These are phyloP conservation scores for Malassezia restricta DNA, from an alignment of 1,284 basidiomycete genomes.

Conservation along the genomic window DNA sequence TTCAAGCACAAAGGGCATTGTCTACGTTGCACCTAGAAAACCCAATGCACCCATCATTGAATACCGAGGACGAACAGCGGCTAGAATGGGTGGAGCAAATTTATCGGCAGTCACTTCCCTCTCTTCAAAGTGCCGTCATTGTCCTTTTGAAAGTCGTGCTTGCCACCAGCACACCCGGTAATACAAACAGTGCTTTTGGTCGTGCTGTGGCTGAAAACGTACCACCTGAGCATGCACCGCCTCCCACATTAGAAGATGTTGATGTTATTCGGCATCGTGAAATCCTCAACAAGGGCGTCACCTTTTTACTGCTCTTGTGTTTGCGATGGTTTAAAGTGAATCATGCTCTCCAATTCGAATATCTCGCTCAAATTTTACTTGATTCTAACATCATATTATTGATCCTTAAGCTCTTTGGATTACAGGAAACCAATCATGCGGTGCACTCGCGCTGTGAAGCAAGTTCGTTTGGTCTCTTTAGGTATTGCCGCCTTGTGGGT, in stretches of 20 bases:
- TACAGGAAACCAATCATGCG: slow-evolving; percentile 74
- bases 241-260: slow-evolving; percentile 79
- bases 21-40: slow-evolving; percentile 14
- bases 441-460: slow-evolving; percentile 80
- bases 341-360: slow-evolving; percentile 93
- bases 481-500: slow-evolving; percentile 67
- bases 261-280: slow-evolving; percentile 92
- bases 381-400: slow-evolving; percentile 90
- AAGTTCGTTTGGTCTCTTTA: slow-evolving; percentile 74
- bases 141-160: slow-evolving; percentile 43
- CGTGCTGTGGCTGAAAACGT: slow-evolving; percentile 38
- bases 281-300: slow-evolving; percentile 92
- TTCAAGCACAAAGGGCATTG: slow-evolving; percentile 24
- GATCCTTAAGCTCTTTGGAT: slow-evolving; percentile 92
- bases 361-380: slow-evolving; percentile 81
- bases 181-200: slow-evolving; percentile 35
- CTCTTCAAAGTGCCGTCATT: slow-evolving; percentile 40
- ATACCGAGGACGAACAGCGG: slow-evolving; percentile 23
- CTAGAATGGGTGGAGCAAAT: slow-evolving; percentile 36
- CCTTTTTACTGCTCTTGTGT: slow-evolving; percentile 76
- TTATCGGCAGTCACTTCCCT: slow-evolving; percentile 32
- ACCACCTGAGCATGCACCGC: slow-evolving; percentile 50
- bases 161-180: slow-evolving; percentile 40
- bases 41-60: background rate
- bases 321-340: slow-evolving; percentile 93